Evolutionary conservation across 345 rosid species (phyloP).

Genomic region (Orychophragmus violaceus): DNA sequence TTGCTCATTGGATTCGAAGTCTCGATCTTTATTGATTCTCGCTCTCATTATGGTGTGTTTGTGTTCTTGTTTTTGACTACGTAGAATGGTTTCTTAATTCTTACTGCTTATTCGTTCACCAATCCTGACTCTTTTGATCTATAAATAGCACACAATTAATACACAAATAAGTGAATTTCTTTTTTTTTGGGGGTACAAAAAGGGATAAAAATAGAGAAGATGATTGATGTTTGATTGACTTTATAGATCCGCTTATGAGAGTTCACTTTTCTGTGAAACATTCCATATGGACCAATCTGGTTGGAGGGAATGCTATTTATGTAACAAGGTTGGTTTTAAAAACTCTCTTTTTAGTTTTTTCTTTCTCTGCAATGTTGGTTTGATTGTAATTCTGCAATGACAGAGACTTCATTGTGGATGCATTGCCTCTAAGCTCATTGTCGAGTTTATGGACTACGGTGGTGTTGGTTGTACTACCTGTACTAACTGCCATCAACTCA

Average conservation of each 20-base stretch:
- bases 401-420: conserved; percentile 97
- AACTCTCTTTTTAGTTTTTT: neutral
- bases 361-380: neutral
- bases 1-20: neutral
- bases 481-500: conserved; percentile 34
- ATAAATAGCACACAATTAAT: conserved; percentile 4
- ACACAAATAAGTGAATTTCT: neutral
- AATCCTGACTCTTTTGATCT: conserved; percentile 1
- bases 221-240: conserved; percentile 7
- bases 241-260: conserved; percentile 68
- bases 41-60: neutral
- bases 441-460: conserved; percentile 70
- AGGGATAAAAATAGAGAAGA: too few relatives aligned
- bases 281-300: conserved; percentile 81
- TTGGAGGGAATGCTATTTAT: conserved; percentile 78
- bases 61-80: neutral
- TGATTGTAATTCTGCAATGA: conserved; percentile 15
- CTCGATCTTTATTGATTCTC: conserved; percentile 4
- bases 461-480: conserved; percentile 76
- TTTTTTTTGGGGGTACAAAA: neutral
- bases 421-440: conserved; percentile 49
- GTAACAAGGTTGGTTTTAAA: conserved; percentile 44
- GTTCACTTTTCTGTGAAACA: conserved; percentile 52
- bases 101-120: neutral
- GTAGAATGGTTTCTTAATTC: neutral